Evolutionary conservation across 108 stramenopile genomes (phyloP).

Genomic region (Schizochytrium sp.): DNA sequence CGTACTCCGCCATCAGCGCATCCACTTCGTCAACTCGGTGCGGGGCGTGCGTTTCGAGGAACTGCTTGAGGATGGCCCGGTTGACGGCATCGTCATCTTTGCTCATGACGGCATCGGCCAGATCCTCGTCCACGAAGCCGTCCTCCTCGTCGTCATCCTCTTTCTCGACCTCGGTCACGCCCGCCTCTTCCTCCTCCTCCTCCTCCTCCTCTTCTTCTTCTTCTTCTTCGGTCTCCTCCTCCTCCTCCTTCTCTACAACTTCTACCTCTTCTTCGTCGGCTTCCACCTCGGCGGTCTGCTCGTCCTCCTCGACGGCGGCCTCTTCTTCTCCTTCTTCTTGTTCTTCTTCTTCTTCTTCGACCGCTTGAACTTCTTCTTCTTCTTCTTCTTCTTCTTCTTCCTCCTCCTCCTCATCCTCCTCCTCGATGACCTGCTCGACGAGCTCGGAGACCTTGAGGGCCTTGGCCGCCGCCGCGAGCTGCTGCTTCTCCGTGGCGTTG

Average conservation of each 20-base stretch:
- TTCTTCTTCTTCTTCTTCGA: not conserved
- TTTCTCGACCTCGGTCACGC: not conserved
- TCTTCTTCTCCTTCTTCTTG: not conserved
- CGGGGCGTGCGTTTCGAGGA: not conserved
- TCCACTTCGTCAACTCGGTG: conserved; percentile 18
- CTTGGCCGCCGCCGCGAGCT: not conserved
- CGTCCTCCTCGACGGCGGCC: not conserved
- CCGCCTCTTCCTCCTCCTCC: not conserved
- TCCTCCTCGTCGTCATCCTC: not conserved
- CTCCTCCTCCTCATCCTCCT: not conserved
- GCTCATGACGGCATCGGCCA: not conserved
- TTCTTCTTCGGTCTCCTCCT: not conserved
- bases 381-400: not conserved
- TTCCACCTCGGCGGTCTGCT: not conserved
- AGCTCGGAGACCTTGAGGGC: not conserved
- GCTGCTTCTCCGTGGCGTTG: not conserved
- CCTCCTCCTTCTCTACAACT: not conserved
- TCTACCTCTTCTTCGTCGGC: not conserved
- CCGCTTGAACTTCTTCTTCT: not conserved
- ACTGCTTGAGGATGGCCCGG: conserved; percentile 24
- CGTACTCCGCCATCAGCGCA: not conserved
- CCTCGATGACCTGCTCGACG: not conserved
- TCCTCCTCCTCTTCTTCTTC: not conserved
- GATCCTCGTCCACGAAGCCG: not conserved
- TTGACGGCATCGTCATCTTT: not conserved